Conservation (phyloP, 2,329 filamentous ascomycete species). For the Pestalotiopsis sp. region DNA sequence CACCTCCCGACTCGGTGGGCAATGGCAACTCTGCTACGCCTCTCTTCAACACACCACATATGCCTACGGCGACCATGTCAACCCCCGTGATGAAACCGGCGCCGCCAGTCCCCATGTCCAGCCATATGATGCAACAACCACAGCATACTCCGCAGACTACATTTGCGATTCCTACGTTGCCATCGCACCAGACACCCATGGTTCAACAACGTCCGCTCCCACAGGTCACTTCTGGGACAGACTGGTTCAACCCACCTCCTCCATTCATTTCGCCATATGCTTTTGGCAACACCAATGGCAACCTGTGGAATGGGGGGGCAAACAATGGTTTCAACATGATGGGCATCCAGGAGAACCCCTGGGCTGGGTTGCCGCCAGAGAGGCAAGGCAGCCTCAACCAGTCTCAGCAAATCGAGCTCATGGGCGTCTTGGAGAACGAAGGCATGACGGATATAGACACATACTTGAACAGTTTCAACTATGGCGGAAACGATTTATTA, state of each 20-base stretch:
- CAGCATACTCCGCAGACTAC: slow-evolving; percentile 22
- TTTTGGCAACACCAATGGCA: slow-evolving; percentile 43
- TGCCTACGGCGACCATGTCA: slow-evolving; percentile 26
- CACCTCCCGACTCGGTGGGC: slow-evolving; percentile 30
- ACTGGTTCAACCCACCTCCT: slow-evolving; percentile 57
- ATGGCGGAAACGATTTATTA: neutral
- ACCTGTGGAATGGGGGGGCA: slow-evolving; percentile 27
- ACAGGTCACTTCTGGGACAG: slow-evolving; percentile 39
- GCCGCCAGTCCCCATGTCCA: slow-evolving; percentile 25
- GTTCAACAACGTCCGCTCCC: slow-evolving; percentile 45
- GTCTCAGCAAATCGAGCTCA: slow-evolving; percentile 80
- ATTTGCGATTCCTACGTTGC: slow-evolving; percentile 43
- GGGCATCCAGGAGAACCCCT: slow-evolving; percentile 22
- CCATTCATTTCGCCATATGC: slow-evolving; percentile 57
- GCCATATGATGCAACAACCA: slow-evolving; percentile 17
- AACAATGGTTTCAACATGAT: slow-evolving; percentile 27
- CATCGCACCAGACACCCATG: slow-evolving; percentile 33
- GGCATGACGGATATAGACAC: slow-evolving; percentile 64
- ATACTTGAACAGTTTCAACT: slow-evolving; percentile 49
- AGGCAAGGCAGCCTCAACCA: slow-evolving; percentile 74
- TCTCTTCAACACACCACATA: slow-evolving; percentile 27
- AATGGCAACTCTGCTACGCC: slow-evolving; percentile 24
- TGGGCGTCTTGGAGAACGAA: slow-evolving; percentile 76
- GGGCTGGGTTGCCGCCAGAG: slow-evolving; percentile 40
- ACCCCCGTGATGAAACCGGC: slow-evolving; percentile 23